Evolutionary conservation across 805 yeast genomes (phyloP), one percentile per base, ranked within the genome.

Genomic region (Wickerhamomyces xylosicus): DNA sequence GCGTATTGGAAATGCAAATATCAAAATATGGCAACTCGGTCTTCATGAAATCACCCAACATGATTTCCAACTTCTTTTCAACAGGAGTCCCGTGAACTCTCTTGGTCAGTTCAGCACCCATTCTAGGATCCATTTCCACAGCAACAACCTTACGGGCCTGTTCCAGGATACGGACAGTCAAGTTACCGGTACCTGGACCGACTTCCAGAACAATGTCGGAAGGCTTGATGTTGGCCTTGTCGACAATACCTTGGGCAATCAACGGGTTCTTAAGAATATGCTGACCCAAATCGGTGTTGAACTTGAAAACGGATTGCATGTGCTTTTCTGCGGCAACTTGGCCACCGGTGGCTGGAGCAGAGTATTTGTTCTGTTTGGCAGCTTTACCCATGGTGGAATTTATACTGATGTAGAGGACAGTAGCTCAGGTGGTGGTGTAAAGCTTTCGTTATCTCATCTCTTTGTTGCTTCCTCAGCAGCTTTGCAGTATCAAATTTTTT

Each of bases 121-220:
- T 92, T 64, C 97, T 71, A n/a, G 98, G 98, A 64, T 92, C 98
- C 86, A 89, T 89, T 65, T 92, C 98, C 39, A 85, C 92, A 0
- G 97, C 98, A 36, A 85, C 74, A n/a, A 90, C 97, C 51, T 85
- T 87, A 41, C 85, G 71, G 0, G 97, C 97, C 59, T 87, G 82
- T 51, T 90, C 97, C 40, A 92, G 62, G 29, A 92, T 92, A 45
- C 94, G 71, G 29, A 90, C 95, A 0, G 98, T 92, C 63, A 92
- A 70, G 54, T 92, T 92, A 66, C 98, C 98, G 0, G 98, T 92
- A 76, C 98, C 98, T 3, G 98, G 98, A 53, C 98, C 98, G 38
- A 92, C 95, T 66, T 92, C 98, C 33, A 92, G 67, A 2, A 92
- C 97, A 7, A 78, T 77, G 56, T 92, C 98, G 22, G 94, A 80